phyloP scores from a whole-genome alignment of 768 basidiomycete species.

The Tephrocybe sp. region DNA sequence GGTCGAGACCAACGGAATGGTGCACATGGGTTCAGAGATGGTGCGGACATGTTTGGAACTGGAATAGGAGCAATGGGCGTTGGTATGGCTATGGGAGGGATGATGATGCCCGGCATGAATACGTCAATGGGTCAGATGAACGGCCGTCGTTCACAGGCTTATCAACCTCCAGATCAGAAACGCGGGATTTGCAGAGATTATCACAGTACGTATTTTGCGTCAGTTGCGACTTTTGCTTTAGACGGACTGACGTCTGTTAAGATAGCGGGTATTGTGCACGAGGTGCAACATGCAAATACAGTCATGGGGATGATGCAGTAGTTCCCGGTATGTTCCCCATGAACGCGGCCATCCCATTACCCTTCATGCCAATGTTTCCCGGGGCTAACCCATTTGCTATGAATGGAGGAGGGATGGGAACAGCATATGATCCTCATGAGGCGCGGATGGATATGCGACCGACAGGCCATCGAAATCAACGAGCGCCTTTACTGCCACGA shows the following conservation, averaged over 20 bases:
- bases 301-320: slow-evolving; percentile 88
- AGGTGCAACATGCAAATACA: slow-evolving; percentile 87
- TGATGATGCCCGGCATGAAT: slow-evolving; percentile 33
- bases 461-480: slow-evolving; percentile 40
- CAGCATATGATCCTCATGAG: slow-evolving; percentile 77
- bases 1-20: slow-evolving; percentile 30
- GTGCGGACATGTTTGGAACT: slow-evolving; percentile 30
- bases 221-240: background rate
- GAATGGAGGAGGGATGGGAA: slow-evolving; percentile 37
- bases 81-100: slow-evolving; percentile 26
- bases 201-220: slow-evolving; percentile 65
- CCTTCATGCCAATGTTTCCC: slow-evolving; percentile 74
- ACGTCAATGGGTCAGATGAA: slow-evolving; percentile 36
- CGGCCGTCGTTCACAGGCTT: slow-evolving; percentile 54
- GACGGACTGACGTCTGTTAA: slow-evolving; percentile 28
- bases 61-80: slow-evolving; percentile 27
- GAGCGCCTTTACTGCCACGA: slow-evolving; percentile 59
- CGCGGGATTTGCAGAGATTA: slow-evolving; percentile 89
- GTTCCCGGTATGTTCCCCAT: slow-evolving; percentile 68
- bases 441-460: slow-evolving; percentile 80
- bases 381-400: slow-evolving; percentile 57
- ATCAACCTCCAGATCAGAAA: slow-evolving; percentile 71
- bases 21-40: slow-evolving; percentile 34
- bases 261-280: slow-evolving; percentile 91
- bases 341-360: slow-evolving; percentile 46